A percentile compares a stretch with the other conserved stretches of the same genome.
These are phyloP conservation scores for Nigrograna mackinnonii DNA, from an alignment of 2,329 filamentous ascomycete genomes.

Conservation along the genomic window DNA sequence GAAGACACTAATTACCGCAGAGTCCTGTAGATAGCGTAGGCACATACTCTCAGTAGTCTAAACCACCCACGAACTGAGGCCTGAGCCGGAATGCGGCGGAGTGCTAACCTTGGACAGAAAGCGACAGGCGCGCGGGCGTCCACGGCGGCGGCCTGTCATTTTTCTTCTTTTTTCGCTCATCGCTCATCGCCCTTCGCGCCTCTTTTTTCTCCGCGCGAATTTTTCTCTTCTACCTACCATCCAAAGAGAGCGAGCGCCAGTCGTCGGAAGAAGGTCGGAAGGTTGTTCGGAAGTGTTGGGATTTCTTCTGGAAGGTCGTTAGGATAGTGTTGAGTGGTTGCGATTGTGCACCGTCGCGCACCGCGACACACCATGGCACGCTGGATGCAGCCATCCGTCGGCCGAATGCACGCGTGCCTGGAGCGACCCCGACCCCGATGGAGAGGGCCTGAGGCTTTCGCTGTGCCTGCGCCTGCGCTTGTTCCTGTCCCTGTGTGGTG, in stretches of 20 bases:
- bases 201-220: conserved; percentile 6
- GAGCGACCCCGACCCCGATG: neutral
- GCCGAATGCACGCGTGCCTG: neutral
- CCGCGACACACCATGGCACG: neutral
- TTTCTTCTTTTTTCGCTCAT: too few relatives aligned
- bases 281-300: conserved; percentile 3
- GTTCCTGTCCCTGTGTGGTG: neutral
- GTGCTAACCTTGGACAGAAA: conserved; percentile 4
- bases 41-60: too few relatives aligned
- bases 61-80: too few relatives aligned
- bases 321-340: conserved; percentile 6
- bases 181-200: too few relatives aligned
- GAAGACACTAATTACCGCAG: too few relatives aligned
- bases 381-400: conserved; percentile 3
- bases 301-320: conserved; percentile 4
- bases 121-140: conserved; percentile 9
- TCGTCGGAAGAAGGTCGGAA: conserved; percentile 1
- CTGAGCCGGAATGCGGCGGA: conserved; percentile 1
- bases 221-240: conserved; percentile 5
- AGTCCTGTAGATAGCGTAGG: too few relatives aligned
- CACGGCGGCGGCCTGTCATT: neutral
- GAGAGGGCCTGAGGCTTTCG: neutral
- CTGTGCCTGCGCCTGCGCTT: neutral
- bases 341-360: too few relatives aligned
- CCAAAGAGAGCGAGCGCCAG: neutral